Evolutionary conservation across 2,329 filamentous ascomycete genomes (phyloP), one percentile per base, ranked within the genome.

Genomic region (Exophiala lecanii-corni): DNA sequence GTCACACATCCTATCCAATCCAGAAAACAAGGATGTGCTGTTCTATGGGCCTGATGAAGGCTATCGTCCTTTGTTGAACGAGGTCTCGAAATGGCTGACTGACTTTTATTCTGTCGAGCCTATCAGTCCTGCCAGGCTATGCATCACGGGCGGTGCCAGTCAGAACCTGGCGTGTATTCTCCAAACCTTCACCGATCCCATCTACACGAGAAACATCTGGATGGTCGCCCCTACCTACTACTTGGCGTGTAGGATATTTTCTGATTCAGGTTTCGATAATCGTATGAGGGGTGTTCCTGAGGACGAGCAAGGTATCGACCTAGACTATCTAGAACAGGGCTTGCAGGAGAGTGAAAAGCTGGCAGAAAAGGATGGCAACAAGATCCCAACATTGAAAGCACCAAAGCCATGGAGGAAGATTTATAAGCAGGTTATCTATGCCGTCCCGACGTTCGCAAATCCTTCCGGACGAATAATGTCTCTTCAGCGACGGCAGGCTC

Each of bases 361-460:
- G 39, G 71, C 64, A n/a, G 23, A 44, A 10, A 49, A 45, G 1
- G 60, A 65, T 23, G 61, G 62, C 12, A 71, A 70, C 49, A 56
- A 55, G 28, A 51, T 64, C 44, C 67, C 71, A 73, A 70, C 64
- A 37, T 65, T 75, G 55, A 89, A 87, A 59, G 69, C 71, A 2
- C 62, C 70, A 0, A 71, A 75, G 13, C 70, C 77, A 10, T 74
- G 78, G 65, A 75, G 80, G 28, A 94, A 94, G 58, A 76, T 86
- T 42, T 97, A 94, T 68, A 82, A 81, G 41, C 86, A 96, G 60
- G 62, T 96, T 55, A 83, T 98, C 55, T 97, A 97, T 62, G 79
- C 80, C 21, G 89, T 94, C 10, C 87, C 92, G 0, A 88, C 88
- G 0, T 94, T 89, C 62, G 81, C 86, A 36, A 97, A 97, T 59